Base-by-base conservation (phyloP, 148 eudicot genomes). In the Hydrangea macrophylla region DNA sequence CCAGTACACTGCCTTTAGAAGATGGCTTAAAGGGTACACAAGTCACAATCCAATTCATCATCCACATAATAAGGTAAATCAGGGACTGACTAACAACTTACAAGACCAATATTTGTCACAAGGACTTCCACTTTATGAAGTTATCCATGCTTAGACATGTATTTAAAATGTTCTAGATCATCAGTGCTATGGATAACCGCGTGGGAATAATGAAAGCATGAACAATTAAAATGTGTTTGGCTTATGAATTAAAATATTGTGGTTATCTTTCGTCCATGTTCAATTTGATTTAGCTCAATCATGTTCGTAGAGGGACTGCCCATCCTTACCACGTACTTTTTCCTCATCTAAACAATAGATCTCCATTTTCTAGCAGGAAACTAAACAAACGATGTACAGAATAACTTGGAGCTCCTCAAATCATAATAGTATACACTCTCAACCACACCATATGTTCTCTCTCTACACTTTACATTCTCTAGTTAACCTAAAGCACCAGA, bases 1-100 rank as follows among this genome's bases (percentile, higher is more conserved):
- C 65, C 45, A 20, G 31, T 45, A 59, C 33, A 48, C 26, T 60
- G 33, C 59, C 27, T 28, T 45, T 6, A 57, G 5, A 68, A 45
- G 55, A 35, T 55, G 25, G 25, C 27, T 55, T 55, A 9, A 58
- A 62, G 10, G 54, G 20, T 11, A 3, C 66, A 62, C 22, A 12
- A 42, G 67, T 25, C 54, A 25, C 9, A 22, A 28, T 20, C 26
- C n/a, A 36, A 20, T 33, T 35, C 27, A 20, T 20, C 39, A 60
- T 9, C 45, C 65, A 60, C 22, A n/a, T 31, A 22, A 2, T 48
- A 15, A 60, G 44, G 24, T n/a, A 8, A 33, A 20, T 37, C 20
- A 62, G 22, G 32, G 31, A 40, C 30, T 37, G 31, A 40, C 13
- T 23, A 1, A 40, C 18, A 23, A 36, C 23, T 24, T 25, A 60